A percentile compares a stretch with the other conserved stretches of the same genome.
These are phyloP conservation scores for Trichoderma sp. DNA, from an alignment of 2,329 filamentous ascomycete species.

Conservation along the genomic window DNA sequence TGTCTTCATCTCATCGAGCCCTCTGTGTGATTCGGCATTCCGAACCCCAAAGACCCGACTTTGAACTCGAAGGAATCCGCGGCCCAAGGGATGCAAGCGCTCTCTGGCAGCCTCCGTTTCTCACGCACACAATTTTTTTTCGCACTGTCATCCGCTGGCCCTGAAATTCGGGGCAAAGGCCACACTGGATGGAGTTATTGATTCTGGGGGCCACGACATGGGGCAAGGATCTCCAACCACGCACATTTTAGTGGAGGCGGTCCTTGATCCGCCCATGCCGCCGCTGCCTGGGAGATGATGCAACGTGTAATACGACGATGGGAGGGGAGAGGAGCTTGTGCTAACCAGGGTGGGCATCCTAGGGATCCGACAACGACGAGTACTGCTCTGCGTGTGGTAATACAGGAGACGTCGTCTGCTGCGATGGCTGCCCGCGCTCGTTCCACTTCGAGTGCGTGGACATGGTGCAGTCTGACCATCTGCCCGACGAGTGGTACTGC, in stretches of 20 bases:
- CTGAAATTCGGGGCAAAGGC: slow-evolving; percentile 16
- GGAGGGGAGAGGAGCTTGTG: slow-evolving; percentile 29
- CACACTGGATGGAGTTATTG: slow-evolving; percentile 17
- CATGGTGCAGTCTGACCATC: slow-evolving; percentile 68
- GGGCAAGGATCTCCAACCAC: slow-evolving; percentile 29
- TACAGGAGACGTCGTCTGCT: slow-evolving; percentile 85
- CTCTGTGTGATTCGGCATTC: not conserved
- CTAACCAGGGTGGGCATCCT: slow-evolving; percentile 38
- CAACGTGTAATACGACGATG: slow-evolving; percentile 28
- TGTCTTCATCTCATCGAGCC: not conserved
- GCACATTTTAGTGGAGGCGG: slow-evolving; percentile 27
- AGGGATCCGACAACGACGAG: slow-evolving; percentile 75
- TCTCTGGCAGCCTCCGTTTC: not conserved
- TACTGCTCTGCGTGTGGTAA: slow-evolving; percentile 85
- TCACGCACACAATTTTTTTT: slow-evolving; percentile 14
- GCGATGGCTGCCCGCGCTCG: slow-evolving; percentile 85
- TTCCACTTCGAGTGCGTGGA: slow-evolving; percentile 91
- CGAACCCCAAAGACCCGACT: not conserved
- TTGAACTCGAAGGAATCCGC: not conserved
- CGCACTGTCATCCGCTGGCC: slow-evolving; percentile 19
- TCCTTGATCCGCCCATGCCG: slow-evolving; percentile 24
- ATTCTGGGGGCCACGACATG: slow-evolving; percentile 28
- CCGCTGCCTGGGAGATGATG: slow-evolving; percentile 31
- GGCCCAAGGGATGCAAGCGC: not conserved
- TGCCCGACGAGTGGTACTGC: slow-evolving; percentile 84